A percentile compares a stretch with the other conserved stretches of the same genome.
These are phyloP conservation scores for Plasmodium ovale DNA, from an alignment of 169 alveolate genomes.

Conservation along the genomic window DNA sequence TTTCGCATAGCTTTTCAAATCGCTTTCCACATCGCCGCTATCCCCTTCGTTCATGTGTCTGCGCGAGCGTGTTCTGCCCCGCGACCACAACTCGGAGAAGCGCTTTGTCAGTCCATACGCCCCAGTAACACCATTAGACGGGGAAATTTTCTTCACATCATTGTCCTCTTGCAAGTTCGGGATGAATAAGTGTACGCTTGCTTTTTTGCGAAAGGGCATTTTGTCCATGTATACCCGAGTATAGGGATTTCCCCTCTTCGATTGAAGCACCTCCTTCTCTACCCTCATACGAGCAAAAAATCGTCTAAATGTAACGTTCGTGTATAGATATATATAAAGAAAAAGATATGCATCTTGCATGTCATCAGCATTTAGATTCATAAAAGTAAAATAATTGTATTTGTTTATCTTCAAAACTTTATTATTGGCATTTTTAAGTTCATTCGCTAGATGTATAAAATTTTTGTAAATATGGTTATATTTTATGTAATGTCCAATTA, in stretches of 20 bases:
- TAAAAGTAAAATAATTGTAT: conserved; percentile 43
- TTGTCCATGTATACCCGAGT: too few species aligned
- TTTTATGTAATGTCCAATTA: conserved; percentile 44
- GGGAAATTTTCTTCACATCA: too few species aligned
- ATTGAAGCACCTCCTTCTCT: neutral
- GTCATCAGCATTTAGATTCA: conserved; percentile 50
- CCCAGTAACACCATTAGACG: too few species aligned
- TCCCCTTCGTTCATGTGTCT: too few species aligned
- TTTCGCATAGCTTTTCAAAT: too few species aligned
- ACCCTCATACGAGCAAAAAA: neutral
- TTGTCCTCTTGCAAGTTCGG: too few species aligned
- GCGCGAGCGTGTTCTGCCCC: too few species aligned
- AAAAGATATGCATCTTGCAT: conserved; percentile 42
- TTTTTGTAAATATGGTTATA: conserved; percentile 52
- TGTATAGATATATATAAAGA: conserved; percentile 55
- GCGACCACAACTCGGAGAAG: conserved; percentile 6
- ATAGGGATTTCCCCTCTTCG: neutral
- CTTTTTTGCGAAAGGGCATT: too few species aligned
- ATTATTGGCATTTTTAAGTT: conserved; percentile 45
- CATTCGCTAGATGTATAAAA: conserved; percentile 43
- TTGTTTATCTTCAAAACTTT: conserved; percentile 27
- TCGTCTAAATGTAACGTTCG: conserved; percentile 18
- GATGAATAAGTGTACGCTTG: too few species aligned
- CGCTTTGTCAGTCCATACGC: neutral
- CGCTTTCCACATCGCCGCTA: neutral